phyloP scores from a whole-genome alignment of 1,284 basidiomycete genomes.

The Afroboletus lepidellus region DNA sequence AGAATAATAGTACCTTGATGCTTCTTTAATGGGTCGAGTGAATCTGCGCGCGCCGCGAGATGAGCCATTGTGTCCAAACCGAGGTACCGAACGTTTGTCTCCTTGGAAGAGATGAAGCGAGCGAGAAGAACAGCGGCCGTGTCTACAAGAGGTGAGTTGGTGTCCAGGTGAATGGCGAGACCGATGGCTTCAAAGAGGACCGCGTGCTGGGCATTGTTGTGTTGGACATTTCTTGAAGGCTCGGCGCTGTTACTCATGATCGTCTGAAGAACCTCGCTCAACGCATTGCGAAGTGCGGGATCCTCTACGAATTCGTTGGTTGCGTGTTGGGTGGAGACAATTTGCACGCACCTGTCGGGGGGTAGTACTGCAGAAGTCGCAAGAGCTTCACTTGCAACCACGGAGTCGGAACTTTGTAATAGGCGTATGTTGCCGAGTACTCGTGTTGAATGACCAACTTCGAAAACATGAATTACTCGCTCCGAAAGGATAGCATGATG shows the following conservation, averaged over 20 bases:
- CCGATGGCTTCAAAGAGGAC: slow-evolving; percentile 98
- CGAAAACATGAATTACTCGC: slow-evolving; percentile 18
- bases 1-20: slow-evolving; percentile 96
- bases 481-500: neutral
- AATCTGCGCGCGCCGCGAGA: slow-evolving; percentile 89
- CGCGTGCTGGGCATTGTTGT: slow-evolving; percentile 98
- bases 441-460: slow-evolving; percentile 91
- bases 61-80: slow-evolving; percentile 99
- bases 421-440: slow-evolving; percentile 86
- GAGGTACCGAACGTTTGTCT: slow-evolving; percentile 98
- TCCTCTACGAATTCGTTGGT: slow-evolving; percentile 60
- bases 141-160: slow-evolving; percentile 85
- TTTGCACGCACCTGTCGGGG: slow-evolving; percentile 72
- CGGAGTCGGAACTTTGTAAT: slow-evolving; percentile 96
- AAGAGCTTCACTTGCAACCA: slow-evolving; percentile 98
- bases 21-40: slow-evolving; percentile 89
- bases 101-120: slow-evolving; percentile 94
- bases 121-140: slow-evolving; percentile 92
- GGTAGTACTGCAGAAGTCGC: slow-evolving; percentile 92
- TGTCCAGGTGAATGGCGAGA: slow-evolving; percentile 95
- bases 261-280: slow-evolving; percentile 85
- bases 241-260: slow-evolving; percentile 94
- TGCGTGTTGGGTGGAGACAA: neutral
- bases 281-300: slow-evolving; percentile 69
- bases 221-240: slow-evolving; percentile 92